Evolutionary conservation across 2,329 filamentous ascomycete genomes (phyloP).

Genomic region (Tympanopsis confertula): DNA sequence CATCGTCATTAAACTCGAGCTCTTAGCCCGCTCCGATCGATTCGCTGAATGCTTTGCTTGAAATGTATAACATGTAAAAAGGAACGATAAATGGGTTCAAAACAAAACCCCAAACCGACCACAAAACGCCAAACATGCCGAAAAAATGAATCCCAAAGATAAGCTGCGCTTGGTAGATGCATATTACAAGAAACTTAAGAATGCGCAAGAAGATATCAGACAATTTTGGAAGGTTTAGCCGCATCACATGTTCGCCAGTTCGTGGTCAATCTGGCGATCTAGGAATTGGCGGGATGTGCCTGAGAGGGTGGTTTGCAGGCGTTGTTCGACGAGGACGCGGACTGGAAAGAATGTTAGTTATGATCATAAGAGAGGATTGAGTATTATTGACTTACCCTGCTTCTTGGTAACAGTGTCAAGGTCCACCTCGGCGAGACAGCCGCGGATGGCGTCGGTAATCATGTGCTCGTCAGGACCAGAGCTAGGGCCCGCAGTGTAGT

Average conservation of each 20-base stretch:
- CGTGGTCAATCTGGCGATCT: neutral
- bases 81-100: too few relatives aligned
- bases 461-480: conserved; percentile 65
- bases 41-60: too few relatives aligned
- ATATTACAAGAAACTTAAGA: too few relatives aligned
- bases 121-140: too few relatives aligned
- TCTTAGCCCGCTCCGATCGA: too few relatives aligned
- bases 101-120: too few relatives aligned
- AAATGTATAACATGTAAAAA: too few relatives aligned
- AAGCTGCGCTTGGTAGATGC: too few relatives aligned
- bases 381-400: conserved; percentile 7
- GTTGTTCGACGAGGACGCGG: neutral
- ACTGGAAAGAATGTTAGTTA: conserved; percentile 1
- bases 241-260: conserved; percentile 1
- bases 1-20: too few relatives aligned
- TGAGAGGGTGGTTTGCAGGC: neutral
- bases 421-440: conserved; percentile 76
- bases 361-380: neutral
- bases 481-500: conserved; percentile 42
- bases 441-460: conserved; percentile 76
- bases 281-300: neutral
- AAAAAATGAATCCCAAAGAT: too few relatives aligned
- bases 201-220: too few relatives aligned
- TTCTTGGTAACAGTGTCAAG: conserved; percentile 98
- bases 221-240: too few relatives aligned